Evolutionary conservation across 2,329 filamentous ascomycete genomes (phyloP).

Genomic region (Clonostachys solani): DNA sequence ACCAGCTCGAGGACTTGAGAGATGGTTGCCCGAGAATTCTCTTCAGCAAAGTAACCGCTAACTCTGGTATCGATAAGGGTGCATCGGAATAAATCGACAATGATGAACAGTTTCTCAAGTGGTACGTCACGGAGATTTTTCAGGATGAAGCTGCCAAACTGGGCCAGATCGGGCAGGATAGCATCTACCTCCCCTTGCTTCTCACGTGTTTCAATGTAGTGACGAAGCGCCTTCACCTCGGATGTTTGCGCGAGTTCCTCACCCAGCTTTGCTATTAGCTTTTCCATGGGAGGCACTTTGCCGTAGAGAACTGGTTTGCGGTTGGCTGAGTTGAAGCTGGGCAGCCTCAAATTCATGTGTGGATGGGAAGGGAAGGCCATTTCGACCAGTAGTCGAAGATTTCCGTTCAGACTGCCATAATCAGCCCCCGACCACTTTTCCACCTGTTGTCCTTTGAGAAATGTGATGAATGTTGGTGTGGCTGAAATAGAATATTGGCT

Average conservation of each 20-base stretch:
- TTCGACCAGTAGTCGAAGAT: constrained; percentile 68
- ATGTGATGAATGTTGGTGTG: constrained; percentile 88
- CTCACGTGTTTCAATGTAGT: constrained; percentile 65
- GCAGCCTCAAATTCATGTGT: constrained; percentile 67
- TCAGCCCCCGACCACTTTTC: constrained; percentile 81
- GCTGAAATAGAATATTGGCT: constrained; percentile 64
- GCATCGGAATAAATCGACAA: constrained; percentile 81
- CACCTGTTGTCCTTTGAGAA: constrained; percentile 69
- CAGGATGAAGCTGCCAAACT: constrained; percentile 59
- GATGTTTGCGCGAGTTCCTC: constrained; percentile 45
- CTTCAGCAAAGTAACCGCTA: constrained; percentile 78
- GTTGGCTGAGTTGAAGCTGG: constrained; percentile 61
- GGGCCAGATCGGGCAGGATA: constrained; percentile 64
- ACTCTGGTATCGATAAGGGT: constrained; percentile 74
- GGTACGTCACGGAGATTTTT: constrained; percentile 52
- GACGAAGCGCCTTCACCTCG: constrained; percentile 59
- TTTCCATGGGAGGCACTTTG: constrained; percentile 78
- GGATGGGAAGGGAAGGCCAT: constrained; percentile 74
- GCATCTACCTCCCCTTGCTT: constrained; percentile 58
- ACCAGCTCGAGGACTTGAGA: constrained; percentile 56
- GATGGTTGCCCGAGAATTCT: constrained; percentile 61
- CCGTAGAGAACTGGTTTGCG: constrained; percentile 66
- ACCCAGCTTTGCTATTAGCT: constrained; percentile 77
- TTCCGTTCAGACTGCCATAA: constrained; percentile 60
- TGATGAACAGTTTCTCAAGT: constrained; percentile 66